Evolutionary conservation across 805 yeast species (phyloP).

Genomic region (Zygosaccharomyces bisporus): DNA sequence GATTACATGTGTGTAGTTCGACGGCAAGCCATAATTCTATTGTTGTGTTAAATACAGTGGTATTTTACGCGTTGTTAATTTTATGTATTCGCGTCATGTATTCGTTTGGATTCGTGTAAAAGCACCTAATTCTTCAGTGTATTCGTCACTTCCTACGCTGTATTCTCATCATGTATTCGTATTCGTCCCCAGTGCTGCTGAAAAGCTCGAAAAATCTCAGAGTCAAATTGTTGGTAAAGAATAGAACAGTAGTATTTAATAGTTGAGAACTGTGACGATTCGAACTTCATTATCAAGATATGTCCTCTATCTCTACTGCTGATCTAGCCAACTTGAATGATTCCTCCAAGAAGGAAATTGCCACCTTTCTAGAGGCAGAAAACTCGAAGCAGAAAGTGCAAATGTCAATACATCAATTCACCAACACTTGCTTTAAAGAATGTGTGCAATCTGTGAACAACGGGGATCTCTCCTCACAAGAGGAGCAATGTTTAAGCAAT

Average conservation of each 20-base stretch:
- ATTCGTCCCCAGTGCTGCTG: no score
- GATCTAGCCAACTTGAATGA: slow-evolving; percentile 56
- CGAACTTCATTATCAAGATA: slow-evolving; percentile 15
- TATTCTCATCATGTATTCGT: no score
- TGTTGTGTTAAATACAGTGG: no score
- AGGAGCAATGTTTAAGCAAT: slow-evolving; percentile 69
- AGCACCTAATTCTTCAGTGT: no score
- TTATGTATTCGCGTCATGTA: no score
- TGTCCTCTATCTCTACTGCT: slow-evolving; percentile 40
- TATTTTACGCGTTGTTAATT: no score
- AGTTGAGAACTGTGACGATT: neutral
- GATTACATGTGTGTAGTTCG: no score
- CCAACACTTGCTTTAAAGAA: slow-evolving; percentile 86
- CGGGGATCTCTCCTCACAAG: slow-evolving; percentile 50
- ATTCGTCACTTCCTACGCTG: no score
- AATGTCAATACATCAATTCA: slow-evolving; percentile 79
- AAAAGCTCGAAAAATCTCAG: slow-evolving; percentile 2
- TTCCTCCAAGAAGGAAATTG: slow-evolving; percentile 65
- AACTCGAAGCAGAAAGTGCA: slow-evolving; percentile 85
- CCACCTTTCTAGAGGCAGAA: slow-evolving; percentile 74
- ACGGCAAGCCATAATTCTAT: no score
- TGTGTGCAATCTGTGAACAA: slow-evolving; percentile 54
- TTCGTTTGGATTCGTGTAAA: no score
- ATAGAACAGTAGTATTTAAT: neutral
- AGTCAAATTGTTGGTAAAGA: neutral